phyloP scores from a whole-genome alignment of 352 stramenopile genomes.

The Pythium chondricola region DNA sequence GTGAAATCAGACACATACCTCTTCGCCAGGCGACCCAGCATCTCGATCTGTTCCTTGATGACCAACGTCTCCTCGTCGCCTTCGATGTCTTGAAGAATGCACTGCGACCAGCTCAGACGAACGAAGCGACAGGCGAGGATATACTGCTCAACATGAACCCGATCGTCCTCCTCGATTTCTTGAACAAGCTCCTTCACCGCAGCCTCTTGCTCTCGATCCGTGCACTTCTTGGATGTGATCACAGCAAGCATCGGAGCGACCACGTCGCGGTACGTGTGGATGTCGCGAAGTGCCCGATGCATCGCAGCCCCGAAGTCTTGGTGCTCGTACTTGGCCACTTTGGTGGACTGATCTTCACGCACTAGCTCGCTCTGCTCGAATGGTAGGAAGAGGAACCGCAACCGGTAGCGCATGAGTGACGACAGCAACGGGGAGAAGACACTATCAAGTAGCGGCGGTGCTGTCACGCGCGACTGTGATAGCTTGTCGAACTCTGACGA shows the following conservation, averaged over 20 bases:
- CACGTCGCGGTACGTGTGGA: constrained; percentile 33
- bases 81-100: constrained; percentile 11
- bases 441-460: constrained; percentile 32
- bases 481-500: constrained; percentile 41
- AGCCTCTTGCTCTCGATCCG: background rate
- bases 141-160: constrained; percentile 49
- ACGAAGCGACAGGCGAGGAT: constrained; percentile 49
- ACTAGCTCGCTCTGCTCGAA: constrained; percentile 28
- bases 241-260: constrained; percentile 30
- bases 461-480: background rate
- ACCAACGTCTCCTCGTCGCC: constrained; percentile 20
- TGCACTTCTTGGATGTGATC: constrained; percentile 11
- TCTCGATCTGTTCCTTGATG: constrained; percentile 29
- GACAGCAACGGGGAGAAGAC: constrained; percentile 49
- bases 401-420: constrained; percentile 50
- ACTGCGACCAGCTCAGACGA: constrained; percentile 34
- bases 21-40: constrained; percentile 36
- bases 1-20: constrained; percentile 28
- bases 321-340: constrained; percentile 49
- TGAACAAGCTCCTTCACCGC: constrained; percentile 11
- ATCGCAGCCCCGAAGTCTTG: constrained; percentile 77
- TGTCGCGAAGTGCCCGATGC: constrained; percentile 55
- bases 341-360: constrained; percentile 17
- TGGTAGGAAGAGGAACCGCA: constrained; percentile 60
- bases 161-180: constrained; percentile 25